Evolutionary conservation across 306 rosid species (phyloP), one percentile per base, ranked within the genome.

Genomic region (Corylus avellana): DNA sequence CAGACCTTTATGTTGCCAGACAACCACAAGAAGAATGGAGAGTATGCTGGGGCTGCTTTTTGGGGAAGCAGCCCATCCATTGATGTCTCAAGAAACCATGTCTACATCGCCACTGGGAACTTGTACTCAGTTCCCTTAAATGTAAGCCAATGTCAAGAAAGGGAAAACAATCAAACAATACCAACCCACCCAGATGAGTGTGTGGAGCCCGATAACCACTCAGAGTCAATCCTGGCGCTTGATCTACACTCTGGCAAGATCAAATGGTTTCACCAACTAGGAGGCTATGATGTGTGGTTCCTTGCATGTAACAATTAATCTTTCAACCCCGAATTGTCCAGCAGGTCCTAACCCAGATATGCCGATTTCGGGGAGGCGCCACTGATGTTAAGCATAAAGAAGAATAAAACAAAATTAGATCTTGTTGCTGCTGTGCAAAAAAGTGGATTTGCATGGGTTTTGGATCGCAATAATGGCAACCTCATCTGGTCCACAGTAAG

Each of bases 41-140:
- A 49, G 42, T 88, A 92, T 35, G 86, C 96, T 0, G 92, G 97
- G 47, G 93, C 91, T 4, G 88, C 93, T 11, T 63, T 92, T 0
- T 90, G 93, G 93, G 96, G 97, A 78, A 90, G 93, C 55, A 92
- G 96, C 68, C 93, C 97, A 8, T 80, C 97, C 22, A 86, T 92
- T 39, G 96, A 92, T 53, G 22, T 47, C 8, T 0, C 10, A 5
- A 78, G 95, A 42, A 89, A 85, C 51, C 88, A 35, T n/a, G 85
- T 89, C 22, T 89, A 81, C 51, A 75, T 92, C 59, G 92, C 86
- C 59, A 90, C 95, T 0, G 93, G 95, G 1, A 92, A 89, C 89
- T 71, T 86, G 0, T 90, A 92, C 44, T 80, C 88, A 2, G 91
- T 89, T 16, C 97, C 90, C 0, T 32, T 42, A 6, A 78, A 12